phyloP scores from a whole-genome alignment of 2,329 filamentous ascomycete species.

The Teratosphaeria viscida region DNA sequence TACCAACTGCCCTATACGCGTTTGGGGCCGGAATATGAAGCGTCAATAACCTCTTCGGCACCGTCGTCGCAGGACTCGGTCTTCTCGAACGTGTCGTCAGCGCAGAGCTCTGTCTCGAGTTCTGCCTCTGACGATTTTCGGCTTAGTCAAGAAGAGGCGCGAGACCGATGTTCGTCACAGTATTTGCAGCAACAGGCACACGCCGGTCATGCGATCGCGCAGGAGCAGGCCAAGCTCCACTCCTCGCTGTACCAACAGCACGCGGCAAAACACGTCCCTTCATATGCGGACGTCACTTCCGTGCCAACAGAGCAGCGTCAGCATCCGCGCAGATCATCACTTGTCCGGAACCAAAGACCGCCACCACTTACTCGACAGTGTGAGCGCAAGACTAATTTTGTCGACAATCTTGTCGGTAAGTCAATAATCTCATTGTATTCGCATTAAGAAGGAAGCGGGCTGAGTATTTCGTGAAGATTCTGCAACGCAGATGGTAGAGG shows the following conservation, averaged over 20 bases:
- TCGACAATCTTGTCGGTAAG: conserved; percentile 97
- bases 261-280: conserved; percentile 22
- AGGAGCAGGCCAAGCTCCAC: not conserved
- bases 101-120: conserved; percentile 41
- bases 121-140: conserved; percentile 53
- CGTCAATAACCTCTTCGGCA: conserved; percentile 61
- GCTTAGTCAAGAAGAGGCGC: conserved; percentile 25
- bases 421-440: conserved; percentile 11
- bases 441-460: conserved; percentile 21
- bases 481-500: conserved; percentile 91
- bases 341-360: conserved; percentile 50
- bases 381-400: conserved; percentile 88
- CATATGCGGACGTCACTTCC: conserved; percentile 30
- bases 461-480: conserved; percentile 56
- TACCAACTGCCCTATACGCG: conserved; percentile 26
- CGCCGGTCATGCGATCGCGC: not conserved
- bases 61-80: conserved; percentile 68
- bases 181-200: conserved; percentile 8
- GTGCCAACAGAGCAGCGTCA: conserved; percentile 54
- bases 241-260: conserved; percentile 1
- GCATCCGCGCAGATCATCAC: conserved; percentile 48
- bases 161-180: conserved; percentile 15
- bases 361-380: conserved; percentile 74
- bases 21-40: conserved; percentile 48
- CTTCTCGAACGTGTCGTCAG: conserved; percentile 55